Conservation (phyloP, 768 basidiomycete species). For the Leccinum aurantiacum region DNA sequence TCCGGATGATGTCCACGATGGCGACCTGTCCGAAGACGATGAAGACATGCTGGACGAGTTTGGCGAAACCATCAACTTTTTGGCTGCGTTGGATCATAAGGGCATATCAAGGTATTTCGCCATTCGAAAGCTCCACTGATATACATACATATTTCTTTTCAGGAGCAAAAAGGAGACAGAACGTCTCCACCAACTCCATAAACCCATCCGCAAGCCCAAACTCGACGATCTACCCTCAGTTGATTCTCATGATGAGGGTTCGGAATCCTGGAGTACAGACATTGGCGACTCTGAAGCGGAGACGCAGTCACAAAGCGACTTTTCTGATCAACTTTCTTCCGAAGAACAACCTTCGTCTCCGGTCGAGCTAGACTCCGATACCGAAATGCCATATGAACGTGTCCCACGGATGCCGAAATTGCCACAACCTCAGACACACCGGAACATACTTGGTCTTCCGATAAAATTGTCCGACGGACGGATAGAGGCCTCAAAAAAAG, state of each 20-base stretch:
- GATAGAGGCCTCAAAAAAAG: conserved; percentile 57
- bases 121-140: neutral
- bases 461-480: conserved; percentile 85
- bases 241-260: conserved; percentile 64
- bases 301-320: conserved; percentile 12
- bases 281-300: conserved; percentile 36
- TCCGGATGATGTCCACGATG: conserved; percentile 24
- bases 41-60: conserved; percentile 65
- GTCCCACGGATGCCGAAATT: conserved; percentile 51
- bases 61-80: conserved; percentile 61
- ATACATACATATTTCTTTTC: conserved; percentile 5
- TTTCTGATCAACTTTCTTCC: conserved; percentile 13
- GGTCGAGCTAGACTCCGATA: conserved; percentile 44
- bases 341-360: conserved; percentile 7
- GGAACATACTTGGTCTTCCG: conserved; percentile 65
- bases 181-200: conserved; percentile 64
- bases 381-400: conserved; percentile 75
- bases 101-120: conserved; percentile 73
- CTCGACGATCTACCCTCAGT: conserved; percentile 68
- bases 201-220: conserved; percentile 46
- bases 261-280: conserved; percentile 49
- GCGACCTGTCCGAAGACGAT: conserved; percentile 67
- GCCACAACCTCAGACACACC: conserved; percentile 47
- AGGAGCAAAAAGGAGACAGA: conserved; percentile 88
- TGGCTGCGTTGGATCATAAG: conserved; percentile 68